Evolutionary conservation across 1,284 basidiomycete genomes (phyloP), one percentile per base, ranked within the genome.

Genomic region (Ceratobasidium sp.): DNA sequence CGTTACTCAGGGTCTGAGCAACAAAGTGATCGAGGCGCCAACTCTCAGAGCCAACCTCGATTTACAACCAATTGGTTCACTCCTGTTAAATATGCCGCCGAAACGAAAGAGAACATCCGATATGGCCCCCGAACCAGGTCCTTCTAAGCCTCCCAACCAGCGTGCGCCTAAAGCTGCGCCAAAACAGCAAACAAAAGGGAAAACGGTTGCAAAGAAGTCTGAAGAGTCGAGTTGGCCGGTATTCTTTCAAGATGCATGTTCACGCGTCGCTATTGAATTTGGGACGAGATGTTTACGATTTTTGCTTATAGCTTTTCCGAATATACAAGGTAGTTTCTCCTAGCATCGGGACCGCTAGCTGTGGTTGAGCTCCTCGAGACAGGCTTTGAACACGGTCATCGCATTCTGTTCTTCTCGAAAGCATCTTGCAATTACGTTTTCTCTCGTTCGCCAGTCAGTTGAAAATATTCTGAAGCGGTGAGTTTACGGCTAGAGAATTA

Each of bases 321-420:
- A 71, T 75, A 9, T 75, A 69, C 59, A 76, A 75, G 72, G 75
- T 75, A 69, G 19, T 58, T 52, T 47, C n/a, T 39, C 23, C n/a
- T 16, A 41, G 56, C 4, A 33, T 57, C 13, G 21, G 36, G 4
- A 53, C 13, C 21, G 9, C n/a, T 27, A 11, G 60, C 44, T 19
- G 41, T 30, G 75, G 16, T 3, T 25, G 73, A 27, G 75, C 33
- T 74, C 69, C 71, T 73, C 74, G 69, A 72, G 72, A 42, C 39
- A 68, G 89, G 91, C 93, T 16, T 80, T 96, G 69, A 95, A 95
- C 74, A 94, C 93, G 3, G 91, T 96, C 1, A 85, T 95, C 60
- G 92, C 91, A 0, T 96, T 96, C 74, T 85, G 92, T 67, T 90
- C 90, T 2, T 88, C 91, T 0, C 83, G 91, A 73, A 92, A 92